Percentiles rank a stretch among this genome's conserved stretches.
Conservation (phyloP, 1,139 yeast species). For the Magnusiomyces clavatus region DNA sequence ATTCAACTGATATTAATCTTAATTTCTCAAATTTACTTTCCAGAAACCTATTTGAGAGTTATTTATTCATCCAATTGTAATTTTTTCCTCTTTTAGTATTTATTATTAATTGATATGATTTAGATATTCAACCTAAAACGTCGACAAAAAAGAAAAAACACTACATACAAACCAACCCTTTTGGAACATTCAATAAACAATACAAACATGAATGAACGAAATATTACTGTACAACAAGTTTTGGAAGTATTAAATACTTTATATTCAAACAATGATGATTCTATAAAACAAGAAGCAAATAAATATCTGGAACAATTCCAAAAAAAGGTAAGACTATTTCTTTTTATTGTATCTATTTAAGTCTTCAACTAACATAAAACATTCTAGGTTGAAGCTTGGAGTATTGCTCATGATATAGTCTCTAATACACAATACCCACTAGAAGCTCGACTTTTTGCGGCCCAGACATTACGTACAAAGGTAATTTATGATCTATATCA, state of each 20-base stretch:
- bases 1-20: too few relatives aligned
- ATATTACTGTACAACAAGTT: slow-evolving; percentile 17
- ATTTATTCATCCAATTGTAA: too few relatives aligned
- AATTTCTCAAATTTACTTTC: too few relatives aligned
- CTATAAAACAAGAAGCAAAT: slow-evolving; percentile 53
- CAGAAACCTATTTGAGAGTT: too few relatives aligned
- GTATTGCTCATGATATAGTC: slow-evolving; percentile 30
- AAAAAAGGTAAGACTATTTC: slow-evolving; percentile 41
- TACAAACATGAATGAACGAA: not conserved
- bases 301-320: slow-evolving; percentile 72
- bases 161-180: too few relatives aligned
- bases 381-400: slow-evolving; percentile 35
- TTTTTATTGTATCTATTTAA: not conserved
- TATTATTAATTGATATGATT: not conserved
- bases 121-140: not conserved
- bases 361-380: not conserved
- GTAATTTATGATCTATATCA: slow-evolving; percentile 79
- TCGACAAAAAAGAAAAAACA: not conserved
- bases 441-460: slow-evolving; percentile 66
- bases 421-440: slow-evolving; percentile 18
- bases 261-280: slow-evolving; percentile 45
- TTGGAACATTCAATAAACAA: too few relatives aligned
- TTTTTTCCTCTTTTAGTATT: not conserved
- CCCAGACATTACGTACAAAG: slow-evolving; percentile 84
- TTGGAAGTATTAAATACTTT: slow-evolving; percentile 52